These are phyloP conservation scores for Chlorella sp. DNA, from an alignment of 139 green algal genomes.

Conservation along the genomic window DNA sequence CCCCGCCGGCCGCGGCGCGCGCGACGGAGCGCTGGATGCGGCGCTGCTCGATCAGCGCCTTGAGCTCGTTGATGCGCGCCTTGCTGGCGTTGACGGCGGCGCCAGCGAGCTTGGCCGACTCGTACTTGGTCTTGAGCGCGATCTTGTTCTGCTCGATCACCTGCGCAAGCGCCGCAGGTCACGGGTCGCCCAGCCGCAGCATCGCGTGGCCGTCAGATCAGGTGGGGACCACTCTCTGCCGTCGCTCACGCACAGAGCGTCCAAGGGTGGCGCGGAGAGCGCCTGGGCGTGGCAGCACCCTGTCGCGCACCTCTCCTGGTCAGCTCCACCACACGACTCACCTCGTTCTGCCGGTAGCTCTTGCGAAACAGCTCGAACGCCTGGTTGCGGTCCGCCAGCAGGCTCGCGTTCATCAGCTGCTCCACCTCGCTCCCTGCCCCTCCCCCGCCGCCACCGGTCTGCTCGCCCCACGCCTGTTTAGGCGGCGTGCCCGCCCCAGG, in stretches of 20 bases:
- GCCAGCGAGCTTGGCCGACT: constrained; percentile 52
- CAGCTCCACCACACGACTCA: too few relatives aligned
- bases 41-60: constrained; percentile 56
- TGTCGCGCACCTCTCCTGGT: too few relatives aligned
- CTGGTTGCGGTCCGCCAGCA: constrained; percentile 63
- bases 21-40: constrained; percentile 53
- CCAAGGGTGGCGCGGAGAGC: too few relatives aligned
- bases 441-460: not conserved
- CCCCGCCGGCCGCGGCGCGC: not conserved
- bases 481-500: too few relatives aligned
- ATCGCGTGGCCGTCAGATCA: too few relatives aligned
- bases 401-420: constrained; percentile 41
- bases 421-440: constrained; percentile 5
- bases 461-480: too few relatives aligned
- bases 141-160: constrained; percentile 81
- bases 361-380: constrained; percentile 81
- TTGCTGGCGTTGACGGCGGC: constrained; percentile 24
- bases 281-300: not conserved
- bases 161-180: too few relatives aligned
- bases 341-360: constrained; percentile 71
- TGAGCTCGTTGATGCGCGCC: constrained; percentile 53
- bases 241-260: not conserved
- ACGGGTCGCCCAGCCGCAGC: too few relatives aligned
- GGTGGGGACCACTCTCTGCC: too few relatives aligned
- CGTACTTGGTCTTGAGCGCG: constrained; percentile 73